Base-by-base conservation (phyloP, 2,329 filamentous ascomycete genomes). In the Epichloe uncinata region DNA sequence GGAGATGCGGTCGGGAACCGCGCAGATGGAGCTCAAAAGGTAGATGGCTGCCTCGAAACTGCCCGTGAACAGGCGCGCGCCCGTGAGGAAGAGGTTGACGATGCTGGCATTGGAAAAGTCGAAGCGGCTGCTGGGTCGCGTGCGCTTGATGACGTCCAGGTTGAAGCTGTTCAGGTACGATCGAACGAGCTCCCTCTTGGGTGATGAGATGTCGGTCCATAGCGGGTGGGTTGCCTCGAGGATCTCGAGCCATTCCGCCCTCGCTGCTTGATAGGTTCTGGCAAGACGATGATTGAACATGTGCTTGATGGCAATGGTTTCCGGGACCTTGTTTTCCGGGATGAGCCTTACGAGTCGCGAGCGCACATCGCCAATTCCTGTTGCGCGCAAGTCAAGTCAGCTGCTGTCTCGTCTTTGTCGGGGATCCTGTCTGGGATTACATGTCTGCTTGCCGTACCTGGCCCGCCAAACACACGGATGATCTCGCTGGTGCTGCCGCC, bases 21-120 rank as follows among this genome's bases (percentile, higher is more conserved):
- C 81, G 61, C 90, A 95, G 55, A 96, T 87, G 57, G 84, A 85
- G 47, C 85, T 85, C 4, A 97, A 76, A 2, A 97, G 78, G 62
- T 95, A 95, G 54, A 97, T 93, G 41, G 88, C 87, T 6, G 85
- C 86, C 65, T 97, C 93, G 56, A 97, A 91, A 52, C 85, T 91
- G 34, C 91, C 91, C 1, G 87, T 89, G 68, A 96, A 96, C 11
- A 97, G 76, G 1, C 91, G 80, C 0, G 88, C 90, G 1, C 89
- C 91, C 0, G 86, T 89, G 45, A 91, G 69, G 60, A 91, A 91
- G 18, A 91, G 67, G 60, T 91, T 91, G 8, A 86, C 86, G 8
- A 90, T 78, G 54, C 82, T 85, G 8, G 86, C 84, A 11, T 79
- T 79, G 5, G 82, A 81, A 60, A 88, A 91, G 64, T 89, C 84